Evolutionary conservation across 75 land plant species (phyloP), one percentile per base, ranked within the genome.

Genomic region (Sequoia sempervirens): DNA sequence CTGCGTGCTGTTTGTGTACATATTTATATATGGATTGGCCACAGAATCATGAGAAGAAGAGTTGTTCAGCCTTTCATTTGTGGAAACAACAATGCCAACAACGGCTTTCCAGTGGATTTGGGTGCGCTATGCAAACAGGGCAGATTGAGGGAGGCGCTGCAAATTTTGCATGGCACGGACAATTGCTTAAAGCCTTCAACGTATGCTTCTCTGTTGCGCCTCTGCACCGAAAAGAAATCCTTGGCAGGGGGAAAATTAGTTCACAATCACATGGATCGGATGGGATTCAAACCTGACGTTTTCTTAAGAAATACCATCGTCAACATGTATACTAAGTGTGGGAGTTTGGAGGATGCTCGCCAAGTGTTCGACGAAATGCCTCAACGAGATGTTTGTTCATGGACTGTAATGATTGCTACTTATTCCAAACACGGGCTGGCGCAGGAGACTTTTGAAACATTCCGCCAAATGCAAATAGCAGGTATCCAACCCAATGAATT

Each of bases 321-420:
- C 13, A 84, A 86, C 14, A 82, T 94, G 89, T 94, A 94, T 58
- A 28, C 84, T 10, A 94, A 90, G 64, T 89, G 91, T 72, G 88
- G 91, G 38, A 32, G 75, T 12, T 20, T 91, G 14, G n/a, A 38
- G 7, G 76, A 88, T 69, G 94, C 92, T 26, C 54, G 37, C 38
- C 78, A 87, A 76, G 53, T 94, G 84, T 94, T 94, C 81, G 90
- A 89, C 45, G 81, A 86, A 64, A 91, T 94, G 88, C 87, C 83
- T 8, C 17, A 81, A 34, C 91, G 80, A 82, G 92, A 92, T 61
- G 88, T 91, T 2, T 73, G 88, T 14, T 89, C 95, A 11, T 92
- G 92, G 92, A 94, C 90, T 64, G 82, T 91, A 4, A 68, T 92
- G 53, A 85, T 94, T 17, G 82, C 89, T 12, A 94, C 89, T 37